Base-by-base conservation (phyloP, 805 yeast genomes). In the Wickerhamiella musiphila region DNA sequence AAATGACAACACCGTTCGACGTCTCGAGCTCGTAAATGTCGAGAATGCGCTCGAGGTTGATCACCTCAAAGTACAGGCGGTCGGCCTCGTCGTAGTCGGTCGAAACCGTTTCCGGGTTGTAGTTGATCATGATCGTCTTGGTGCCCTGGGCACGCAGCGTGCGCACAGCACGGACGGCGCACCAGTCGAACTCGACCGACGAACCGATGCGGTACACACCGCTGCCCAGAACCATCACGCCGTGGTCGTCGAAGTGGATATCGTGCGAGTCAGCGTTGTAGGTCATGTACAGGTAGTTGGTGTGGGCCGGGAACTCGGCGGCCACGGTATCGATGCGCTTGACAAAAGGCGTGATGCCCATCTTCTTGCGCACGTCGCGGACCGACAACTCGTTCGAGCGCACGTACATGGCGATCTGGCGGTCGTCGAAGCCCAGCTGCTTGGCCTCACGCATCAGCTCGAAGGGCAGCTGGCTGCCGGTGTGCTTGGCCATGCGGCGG, bases 141-240 rank as follows among this genome's bases (percentile, higher is more conserved):
- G 68, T 64, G 37, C 84, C 82, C 53, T 72, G 69, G 45, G 77
- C 77, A 49, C 98, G 73, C 52, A 86, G 66, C 25, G 96, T 82
- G 61, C 96, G 73, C 42, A 83, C 90, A 29, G 96, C 90, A 43
- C 94, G 71, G 37, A 86, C 98, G 29, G 96, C 96, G 72, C 98
- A 86, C 95, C 96, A 86, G 62, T 86, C 98, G 53, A 86, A 86
- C 60, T 86, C 98, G 40, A 86, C 98, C 19, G 96, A 86, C 5
- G 96, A 90, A 48, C 98, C 98, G 53, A 86, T 86, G 63, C 98
- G 74, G 68, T 86, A 86, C 28, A 90, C 98, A 68, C 98, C 98
- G 4, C 95, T 83, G 44, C 96, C 96, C 38, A 86, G 65, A 26
- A 86, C 98, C 78, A 86, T 79, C 32, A 78, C 76, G 56, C 95